phyloP scores from a whole-genome alignment of 495 filamentous ascomycete species.

The Ramalina peruviana region DNA sequence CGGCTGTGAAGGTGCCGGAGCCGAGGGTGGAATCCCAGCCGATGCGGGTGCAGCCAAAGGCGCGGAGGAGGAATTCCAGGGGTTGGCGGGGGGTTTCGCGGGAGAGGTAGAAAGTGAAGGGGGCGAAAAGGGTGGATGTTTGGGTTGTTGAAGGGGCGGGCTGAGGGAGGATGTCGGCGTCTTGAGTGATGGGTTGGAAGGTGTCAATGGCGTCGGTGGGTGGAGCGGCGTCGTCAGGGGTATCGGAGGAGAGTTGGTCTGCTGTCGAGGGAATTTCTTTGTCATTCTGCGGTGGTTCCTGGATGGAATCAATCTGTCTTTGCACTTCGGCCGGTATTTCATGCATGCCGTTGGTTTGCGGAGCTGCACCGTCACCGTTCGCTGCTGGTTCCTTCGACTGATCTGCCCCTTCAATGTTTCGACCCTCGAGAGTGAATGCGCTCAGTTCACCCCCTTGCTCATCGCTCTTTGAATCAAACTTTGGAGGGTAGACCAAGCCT shows the following conservation, averaged over 20 bases:
- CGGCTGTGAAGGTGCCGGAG: constrained; percentile 79
- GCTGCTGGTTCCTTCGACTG: constrained; percentile 26
- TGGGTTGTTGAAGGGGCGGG: constrained; percentile 46
- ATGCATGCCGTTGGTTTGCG: constrained; percentile 21
- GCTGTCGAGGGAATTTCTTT: constrained; percentile 26
- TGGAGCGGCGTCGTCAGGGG: constrained; percentile 28
- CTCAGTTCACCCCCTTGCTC: constrained; percentile 79
- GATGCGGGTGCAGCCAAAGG: constrained; percentile 91
- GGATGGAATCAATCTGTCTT: constrained; percentile 39
- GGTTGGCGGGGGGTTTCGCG: constrained; percentile 84
- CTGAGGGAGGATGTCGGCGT: constrained; percentile 77
- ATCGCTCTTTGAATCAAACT: constrained; percentile 76
- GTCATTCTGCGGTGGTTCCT: constrained; percentile 23
- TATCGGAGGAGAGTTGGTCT: constrained; percentile 12
- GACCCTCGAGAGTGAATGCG: constrained; percentile 79
- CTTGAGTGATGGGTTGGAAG: constrained; percentile 63
- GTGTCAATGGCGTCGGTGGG: constrained; percentile 64
- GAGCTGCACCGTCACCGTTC: constrained; percentile 25
- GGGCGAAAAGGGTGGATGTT: constrained; percentile 57
- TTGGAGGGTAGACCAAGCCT: constrained; percentile 86
- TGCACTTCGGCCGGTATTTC: constrained; percentile 34
- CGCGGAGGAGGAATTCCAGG: constrained; percentile 83
- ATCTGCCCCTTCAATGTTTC: constrained; percentile 39
- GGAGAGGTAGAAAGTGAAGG: constrained; percentile 84
- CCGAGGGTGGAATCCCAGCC: constrained; percentile 86